These are phyloP conservation scores for Penicillium verhagenii DNA, from an alignment of 495 filamentous ascomycete species.

Conservation along the genomic window DNA sequence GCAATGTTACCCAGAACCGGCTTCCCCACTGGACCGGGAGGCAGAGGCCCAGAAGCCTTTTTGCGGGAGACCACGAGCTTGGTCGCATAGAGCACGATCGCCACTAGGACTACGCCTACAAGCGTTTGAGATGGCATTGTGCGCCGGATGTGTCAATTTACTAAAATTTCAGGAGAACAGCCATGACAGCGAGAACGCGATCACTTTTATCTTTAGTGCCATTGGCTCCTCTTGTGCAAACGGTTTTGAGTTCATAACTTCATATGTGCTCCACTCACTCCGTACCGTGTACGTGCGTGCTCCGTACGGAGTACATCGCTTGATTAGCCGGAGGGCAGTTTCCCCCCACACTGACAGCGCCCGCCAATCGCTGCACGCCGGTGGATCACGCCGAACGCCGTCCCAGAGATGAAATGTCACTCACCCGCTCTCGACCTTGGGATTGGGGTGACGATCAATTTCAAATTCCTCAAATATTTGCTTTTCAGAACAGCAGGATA, in stretches of 20 bases:
- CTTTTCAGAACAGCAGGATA: background rate
- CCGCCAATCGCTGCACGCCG: background rate
- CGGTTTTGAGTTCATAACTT: background rate
- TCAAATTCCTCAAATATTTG: background rate
- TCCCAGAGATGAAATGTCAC: background rate
- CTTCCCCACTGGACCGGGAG: constrained; percentile 13
- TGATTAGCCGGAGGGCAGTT: too few relatives aligned
- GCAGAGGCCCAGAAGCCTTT: background rate
- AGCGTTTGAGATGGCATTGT: background rate
- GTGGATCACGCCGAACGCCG: background rate
- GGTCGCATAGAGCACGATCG: background rate
- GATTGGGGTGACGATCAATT: background rate
- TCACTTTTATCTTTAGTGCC: background rate
- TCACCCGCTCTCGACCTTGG: background rate
- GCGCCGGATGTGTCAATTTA: background rate
- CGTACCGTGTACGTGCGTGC: too few relatives aligned
- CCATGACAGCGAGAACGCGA: background rate
- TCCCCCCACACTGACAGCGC: background rate
- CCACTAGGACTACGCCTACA: background rate
- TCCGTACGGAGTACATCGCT: too few relatives aligned
- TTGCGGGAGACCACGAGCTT: background rate
- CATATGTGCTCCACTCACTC: background rate
- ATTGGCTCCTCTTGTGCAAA: background rate
- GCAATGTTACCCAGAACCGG: constrained; percentile 15
- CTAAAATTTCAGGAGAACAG: background rate